These are phyloP conservation scores for Peltaster fructicola DNA, from an alignment of 2,329 filamentous ascomycete species.

Conservation along the genomic window DNA sequence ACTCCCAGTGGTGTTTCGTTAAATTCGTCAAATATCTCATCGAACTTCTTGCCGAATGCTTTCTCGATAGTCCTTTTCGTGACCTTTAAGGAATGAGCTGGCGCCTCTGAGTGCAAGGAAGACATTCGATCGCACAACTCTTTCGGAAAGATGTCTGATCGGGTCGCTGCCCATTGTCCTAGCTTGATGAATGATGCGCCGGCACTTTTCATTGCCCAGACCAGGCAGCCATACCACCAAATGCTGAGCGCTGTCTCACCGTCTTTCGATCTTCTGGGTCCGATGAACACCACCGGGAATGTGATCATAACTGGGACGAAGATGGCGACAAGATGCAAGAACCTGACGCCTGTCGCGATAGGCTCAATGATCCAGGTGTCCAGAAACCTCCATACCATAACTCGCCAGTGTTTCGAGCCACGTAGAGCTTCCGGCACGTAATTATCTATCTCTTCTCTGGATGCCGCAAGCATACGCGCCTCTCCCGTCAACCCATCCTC, in stretches of 20 bases:
- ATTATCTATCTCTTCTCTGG: slow-evolving; percentile 58
- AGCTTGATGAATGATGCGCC: slow-evolving; percentile 98
- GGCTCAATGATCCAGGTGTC: slow-evolving; percentile 67
- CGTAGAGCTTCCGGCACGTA: slow-evolving; percentile 44
- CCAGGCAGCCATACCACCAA: slow-evolving; percentile 89
- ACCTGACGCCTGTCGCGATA: slow-evolving; percentile 69
- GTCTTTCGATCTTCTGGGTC: slow-evolving; percentile 44
- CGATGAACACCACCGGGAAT: slow-evolving; percentile 68
- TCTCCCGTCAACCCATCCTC: slow-evolving; percentile 50
- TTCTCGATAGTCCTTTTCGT: slow-evolving; percentile 65
- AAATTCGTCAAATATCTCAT: slow-evolving; percentile 94
- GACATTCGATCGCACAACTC: slow-evolving; percentile 91
- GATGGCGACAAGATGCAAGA: slow-evolving; percentile 69
- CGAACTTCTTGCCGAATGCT: slow-evolving; percentile 67
- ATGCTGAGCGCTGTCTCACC: slow-evolving; percentile 66
- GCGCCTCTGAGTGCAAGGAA: slow-evolving; percentile 82
- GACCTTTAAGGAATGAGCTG: slow-evolving; percentile 66
- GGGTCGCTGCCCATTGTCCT: slow-evolving; percentile 93
- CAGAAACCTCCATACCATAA: slow-evolving; percentile 46
- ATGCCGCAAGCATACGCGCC: slow-evolving; percentile 70
- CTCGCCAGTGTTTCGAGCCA: slow-evolving; percentile 40
- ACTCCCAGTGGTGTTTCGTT: slow-evolving; percentile 78
- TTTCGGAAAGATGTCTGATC: slow-evolving; percentile 87
- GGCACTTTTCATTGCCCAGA: slow-evolving; percentile 76
- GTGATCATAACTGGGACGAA: slow-evolving; percentile 79